phyloP scores from a whole-genome alignment of 2,329 filamentous ascomycete species.

The Neonectria sp. region DNA sequence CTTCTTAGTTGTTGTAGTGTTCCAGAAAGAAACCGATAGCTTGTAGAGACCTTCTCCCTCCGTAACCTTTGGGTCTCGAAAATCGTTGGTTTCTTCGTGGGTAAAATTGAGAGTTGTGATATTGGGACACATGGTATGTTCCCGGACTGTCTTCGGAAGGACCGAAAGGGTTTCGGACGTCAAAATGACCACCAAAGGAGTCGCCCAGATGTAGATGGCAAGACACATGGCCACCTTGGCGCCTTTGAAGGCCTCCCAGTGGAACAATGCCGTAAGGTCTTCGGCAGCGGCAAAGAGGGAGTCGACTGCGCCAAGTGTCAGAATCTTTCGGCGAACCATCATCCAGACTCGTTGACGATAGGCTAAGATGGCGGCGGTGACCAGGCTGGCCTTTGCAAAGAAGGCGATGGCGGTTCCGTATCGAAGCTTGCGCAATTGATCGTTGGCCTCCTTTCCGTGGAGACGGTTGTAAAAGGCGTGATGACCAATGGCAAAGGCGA shows the following conservation, averaged over 20 bases:
- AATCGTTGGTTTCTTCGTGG: slow-evolving; percentile 36
- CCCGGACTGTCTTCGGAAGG: slow-evolving; percentile 24
- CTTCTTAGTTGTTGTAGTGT: slow-evolving; percentile 22
- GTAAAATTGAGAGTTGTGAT: slow-evolving; percentile 45
- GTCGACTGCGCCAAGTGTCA: slow-evolving; percentile 43
- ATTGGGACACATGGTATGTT: slow-evolving; percentile 32
- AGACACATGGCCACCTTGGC: slow-evolving; percentile 45
- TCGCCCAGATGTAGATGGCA: slow-evolving; percentile 46
- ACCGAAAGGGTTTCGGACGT: slow-evolving; percentile 45
- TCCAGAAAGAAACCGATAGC: slow-evolving; percentile 36
- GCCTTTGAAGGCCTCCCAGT: slow-evolving; percentile 43
- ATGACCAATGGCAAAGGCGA: slow-evolving; percentile 44
- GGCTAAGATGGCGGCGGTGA: slow-evolving; percentile 42
- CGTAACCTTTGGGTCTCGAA: slow-evolving; percentile 14
- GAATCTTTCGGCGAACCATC: slow-evolving; percentile 44
- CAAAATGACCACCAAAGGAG: slow-evolving; percentile 44
- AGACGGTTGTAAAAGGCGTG: slow-evolving; percentile 41
- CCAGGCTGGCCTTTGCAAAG: slow-evolving; percentile 43
- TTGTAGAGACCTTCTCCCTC: slow-evolving; percentile 12
- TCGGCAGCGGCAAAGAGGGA: slow-evolving; percentile 45
- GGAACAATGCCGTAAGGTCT: slow-evolving; percentile 41
- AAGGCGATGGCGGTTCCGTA: slow-evolving; percentile 44
- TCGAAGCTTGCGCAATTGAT: slow-evolving; percentile 42
- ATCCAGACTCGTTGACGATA: slow-evolving; percentile 45
- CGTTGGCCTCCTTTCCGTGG: slow-evolving; percentile 29